phyloP scores from a whole-genome alignment of 768 basidiomycete genomes.

The Dictyophora rubrovolvata region DNA sequence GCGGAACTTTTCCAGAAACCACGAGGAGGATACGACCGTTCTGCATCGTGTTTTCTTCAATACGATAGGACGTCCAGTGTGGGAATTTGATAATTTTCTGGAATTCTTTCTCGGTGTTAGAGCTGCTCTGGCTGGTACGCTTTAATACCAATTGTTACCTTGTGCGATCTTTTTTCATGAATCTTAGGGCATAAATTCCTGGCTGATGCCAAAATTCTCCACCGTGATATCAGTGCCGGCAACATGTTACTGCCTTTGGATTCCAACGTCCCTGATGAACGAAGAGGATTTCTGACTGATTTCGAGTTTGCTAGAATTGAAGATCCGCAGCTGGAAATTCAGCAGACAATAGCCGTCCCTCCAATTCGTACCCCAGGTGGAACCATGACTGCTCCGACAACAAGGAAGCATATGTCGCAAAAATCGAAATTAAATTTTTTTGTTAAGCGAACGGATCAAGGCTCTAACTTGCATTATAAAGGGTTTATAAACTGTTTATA shows the following conservation, averaged over 20 bases:
- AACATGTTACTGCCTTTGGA: constrained; percentile 15
- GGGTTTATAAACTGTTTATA: no score
- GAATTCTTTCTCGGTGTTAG: constrained; percentile 4
- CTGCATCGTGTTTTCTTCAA: constrained; percentile 9
- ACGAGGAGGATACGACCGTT: not conserved
- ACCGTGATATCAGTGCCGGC: not conserved
- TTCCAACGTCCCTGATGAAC: constrained; percentile 1
- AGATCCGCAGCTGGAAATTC: not conserved
- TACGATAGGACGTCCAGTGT: constrained; percentile 7
- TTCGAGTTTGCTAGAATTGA: constrained; percentile 19
- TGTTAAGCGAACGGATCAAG: no score
- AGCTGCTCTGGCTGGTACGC: constrained; percentile 1
- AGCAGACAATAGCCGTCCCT: not conserved
- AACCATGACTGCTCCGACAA: no score
- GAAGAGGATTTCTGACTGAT: constrained; percentile 22
- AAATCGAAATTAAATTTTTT: no score
- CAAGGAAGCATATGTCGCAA: constrained; percentile 6
- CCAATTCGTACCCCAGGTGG: no score
- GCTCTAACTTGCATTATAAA: no score
- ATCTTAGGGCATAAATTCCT: constrained; percentile 16
- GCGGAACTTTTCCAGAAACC: not conserved
- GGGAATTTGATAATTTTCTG: constrained; percentile 7
- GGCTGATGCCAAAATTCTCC: constrained; percentile 8
- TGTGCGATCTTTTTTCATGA: not conserved
- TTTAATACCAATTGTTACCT: not conserved